These are phyloP conservation scores for Colletotrichum salicis DNA, from an alignment of 2,329 filamentous ascomycete genomes.

Conservation along the genomic window DNA sequence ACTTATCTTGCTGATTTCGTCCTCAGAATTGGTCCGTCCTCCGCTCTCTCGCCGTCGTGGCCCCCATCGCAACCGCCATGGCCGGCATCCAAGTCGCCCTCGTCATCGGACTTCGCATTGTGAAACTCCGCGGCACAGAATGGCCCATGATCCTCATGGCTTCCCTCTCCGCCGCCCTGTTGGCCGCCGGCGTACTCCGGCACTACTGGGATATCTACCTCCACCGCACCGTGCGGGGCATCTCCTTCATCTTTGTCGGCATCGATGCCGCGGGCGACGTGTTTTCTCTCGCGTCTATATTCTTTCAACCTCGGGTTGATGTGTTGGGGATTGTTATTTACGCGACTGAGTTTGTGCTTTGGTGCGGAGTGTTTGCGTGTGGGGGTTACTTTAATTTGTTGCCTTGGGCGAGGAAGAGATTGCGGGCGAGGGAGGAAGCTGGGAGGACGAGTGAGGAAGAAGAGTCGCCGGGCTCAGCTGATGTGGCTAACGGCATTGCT, in stretches of 20 bases:
- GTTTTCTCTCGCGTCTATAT: conserved; percentile 72
- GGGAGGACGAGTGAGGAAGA: background rate
- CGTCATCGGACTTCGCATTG: conserved; percentile 65
- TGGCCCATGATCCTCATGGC: conserved; percentile 78
- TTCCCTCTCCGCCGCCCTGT: conserved; percentile 68
- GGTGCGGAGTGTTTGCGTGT: conserved; percentile 74
- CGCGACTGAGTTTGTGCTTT: conserved; percentile 71
- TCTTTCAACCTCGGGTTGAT: conserved; percentile 69
- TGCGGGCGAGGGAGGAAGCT: conserved; percentile 36
- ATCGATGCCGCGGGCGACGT: conserved; percentile 77
- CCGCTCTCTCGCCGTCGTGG: conserved; percentile 59
- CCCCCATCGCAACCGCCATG: conserved; percentile 65
- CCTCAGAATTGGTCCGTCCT: conserved; percentile 61
- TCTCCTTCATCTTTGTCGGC: conserved; percentile 77
- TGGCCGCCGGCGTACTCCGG: conserved; percentile 72
- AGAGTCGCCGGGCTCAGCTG: background rate
- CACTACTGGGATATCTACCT: conserved; percentile 78
- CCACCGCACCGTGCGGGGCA: conserved; percentile 74
- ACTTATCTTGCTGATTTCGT: conserved; percentile 7
- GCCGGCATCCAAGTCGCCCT: conserved; percentile 68
- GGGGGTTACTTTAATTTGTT: conserved; percentile 73
- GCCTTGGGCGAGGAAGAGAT: conserved; percentile 62
- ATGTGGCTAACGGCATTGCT: conserved; percentile 41
- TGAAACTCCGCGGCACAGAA: conserved; percentile 52
- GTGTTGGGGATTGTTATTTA: conserved; percentile 75